Percentiles rank a stretch among this genome's conserved stretches.
These are phyloP conservation scores for Epichloe aotearoae DNA, from an alignment of 2,329 filamentous ascomycete species.

Conservation along the genomic window DNA sequence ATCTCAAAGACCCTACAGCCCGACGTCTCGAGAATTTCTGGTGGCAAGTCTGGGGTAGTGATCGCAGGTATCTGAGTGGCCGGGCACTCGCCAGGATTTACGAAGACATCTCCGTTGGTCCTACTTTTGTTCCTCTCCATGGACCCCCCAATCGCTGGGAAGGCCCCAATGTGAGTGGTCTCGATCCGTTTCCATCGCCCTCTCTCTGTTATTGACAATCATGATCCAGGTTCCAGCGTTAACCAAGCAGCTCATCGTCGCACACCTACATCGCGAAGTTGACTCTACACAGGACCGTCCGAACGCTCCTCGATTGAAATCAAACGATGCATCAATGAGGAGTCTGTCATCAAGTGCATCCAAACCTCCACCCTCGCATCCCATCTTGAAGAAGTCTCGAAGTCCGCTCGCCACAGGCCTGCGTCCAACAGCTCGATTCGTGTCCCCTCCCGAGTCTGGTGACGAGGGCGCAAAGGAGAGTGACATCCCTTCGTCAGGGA, in stretches of 20 bases:
- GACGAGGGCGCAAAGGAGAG: conserved; percentile 23
- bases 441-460: conserved; percentile 37
- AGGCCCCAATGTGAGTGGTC: conserved; percentile 29
- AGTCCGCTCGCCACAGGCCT: conserved; percentile 39
- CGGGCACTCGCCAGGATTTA: conserved; percentile 41
- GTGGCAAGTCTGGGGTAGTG: conserved; percentile 53
- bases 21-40: conserved; percentile 51
- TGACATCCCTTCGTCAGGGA: conserved; percentile 28
- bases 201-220: not conserved
- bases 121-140: conserved; percentile 41
- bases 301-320: conserved; percentile 7
- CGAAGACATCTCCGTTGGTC: conserved; percentile 43
- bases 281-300: conserved; percentile 5
- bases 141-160: conserved; percentile 42
- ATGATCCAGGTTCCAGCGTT: conserved; percentile 15
- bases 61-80: conserved; percentile 39
- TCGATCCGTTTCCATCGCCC: not conserved
- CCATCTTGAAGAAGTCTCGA: conserved; percentile 47
- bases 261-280: conserved; percentile 10
- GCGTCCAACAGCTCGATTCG: conserved; percentile 48
- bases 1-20: conserved; percentile 47
- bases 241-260: conserved; percentile 17
- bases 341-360: conserved; percentile 27
- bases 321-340: conserved; percentile 11
- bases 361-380: conserved; percentile 36